These are phyloP conservation scores for Hymenoscyphus occultus DNA, from an alignment of 2,329 filamentous ascomycete species.

Conservation along the genomic window DNA sequence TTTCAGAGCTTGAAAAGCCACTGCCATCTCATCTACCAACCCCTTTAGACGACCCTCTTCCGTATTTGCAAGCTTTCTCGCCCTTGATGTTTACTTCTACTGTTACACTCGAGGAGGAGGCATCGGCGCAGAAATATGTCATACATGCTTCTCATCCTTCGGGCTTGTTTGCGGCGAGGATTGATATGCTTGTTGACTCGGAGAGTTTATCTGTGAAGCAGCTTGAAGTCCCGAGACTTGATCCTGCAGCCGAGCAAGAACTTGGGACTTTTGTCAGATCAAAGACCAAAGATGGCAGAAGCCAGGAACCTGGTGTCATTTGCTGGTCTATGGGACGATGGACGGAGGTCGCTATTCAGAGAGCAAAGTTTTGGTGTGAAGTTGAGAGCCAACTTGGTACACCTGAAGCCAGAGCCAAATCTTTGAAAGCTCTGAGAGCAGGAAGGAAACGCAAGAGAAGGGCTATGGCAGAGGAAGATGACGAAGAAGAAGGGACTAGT, in stretches of 20 bases:
- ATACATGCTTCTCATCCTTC: conserved; percentile 49
- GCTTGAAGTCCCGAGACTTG: conserved; percentile 53
- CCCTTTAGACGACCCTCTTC: conserved; percentile 60
- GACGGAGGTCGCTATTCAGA: conserved; percentile 56
- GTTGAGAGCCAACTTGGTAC: conserved; percentile 49
- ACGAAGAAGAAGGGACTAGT: conserved; percentile 32
- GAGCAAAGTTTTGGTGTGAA: conserved; percentile 61
- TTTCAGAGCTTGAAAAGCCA: conserved; percentile 39
- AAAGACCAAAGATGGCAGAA: conserved; percentile 42
- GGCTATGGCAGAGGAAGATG: conserved; percentile 30
- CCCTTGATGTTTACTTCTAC: conserved; percentile 60
- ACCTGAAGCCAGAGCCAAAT: conserved; percentile 32
- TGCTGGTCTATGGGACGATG: conserved; percentile 69
- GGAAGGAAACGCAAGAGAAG: conserved; percentile 25
- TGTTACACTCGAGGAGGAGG: conserved; percentile 40
- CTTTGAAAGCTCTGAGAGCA: conserved; percentile 17
- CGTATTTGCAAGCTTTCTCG: conserved; percentile 69
- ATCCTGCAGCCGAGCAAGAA: conserved; percentile 57
- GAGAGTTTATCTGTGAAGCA: conserved; percentile 48
- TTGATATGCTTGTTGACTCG: conserved; percentile 59
- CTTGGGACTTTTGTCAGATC: conserved; percentile 48
- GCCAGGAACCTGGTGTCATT: conserved; percentile 56
- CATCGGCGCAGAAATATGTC: conserved; percentile 50
- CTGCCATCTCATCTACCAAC: conserved; percentile 62
- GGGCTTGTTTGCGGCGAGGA: conserved; percentile 53